These are phyloP conservation scores for Starmera stellimalicola DNA, from an alignment of 1,139 yeast genomes.

Conservation along the genomic window DNA sequence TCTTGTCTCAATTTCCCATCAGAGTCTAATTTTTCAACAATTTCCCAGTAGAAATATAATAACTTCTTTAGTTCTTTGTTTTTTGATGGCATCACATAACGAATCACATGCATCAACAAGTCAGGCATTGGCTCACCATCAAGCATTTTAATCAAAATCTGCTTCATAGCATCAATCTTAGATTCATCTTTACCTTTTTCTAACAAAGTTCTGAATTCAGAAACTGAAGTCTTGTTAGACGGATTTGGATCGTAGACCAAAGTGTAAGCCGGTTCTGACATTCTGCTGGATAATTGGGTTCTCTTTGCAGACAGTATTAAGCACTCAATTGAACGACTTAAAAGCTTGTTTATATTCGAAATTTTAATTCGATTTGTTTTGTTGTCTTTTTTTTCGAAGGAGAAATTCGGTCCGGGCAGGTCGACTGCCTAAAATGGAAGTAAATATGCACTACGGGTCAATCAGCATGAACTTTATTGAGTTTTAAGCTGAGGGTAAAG, in stretches of 20 bases:
- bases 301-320: too few relatives aligned
- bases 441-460: too few relatives aligned
- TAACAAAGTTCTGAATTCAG: conserved; percentile 69
- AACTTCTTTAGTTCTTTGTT: conserved; percentile 87
- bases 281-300: too few relatives aligned
- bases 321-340: neutral
- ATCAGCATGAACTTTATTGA: too few relatives aligned
- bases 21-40: conserved; percentile 82
- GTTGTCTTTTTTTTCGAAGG: neutral
- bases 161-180: conserved; percentile 85
- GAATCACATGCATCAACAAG: conserved; percentile 89
- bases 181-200: conserved; percentile 88
- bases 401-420: neutral
- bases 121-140: conserved; percentile 96
- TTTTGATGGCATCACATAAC: conserved; percentile 94
- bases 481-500: too few relatives aligned
- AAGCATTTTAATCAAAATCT: conserved; percentile 74
- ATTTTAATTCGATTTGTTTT: neutral
- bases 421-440: too few relatives aligned
- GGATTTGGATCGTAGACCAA: conserved; percentile 69
- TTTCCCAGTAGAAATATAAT: conserved; percentile 95
- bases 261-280: conserved; percentile 44
- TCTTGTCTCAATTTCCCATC: conserved; percentile 94
- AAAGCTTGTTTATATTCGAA: neutral
- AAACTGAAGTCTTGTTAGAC: conserved; percentile 58